A percentile compares a stretch with the other conserved stretches of the same genome.
Conservation (phyloP, 148 eudicot genomes). For the Polygonum aviculare region DNA sequence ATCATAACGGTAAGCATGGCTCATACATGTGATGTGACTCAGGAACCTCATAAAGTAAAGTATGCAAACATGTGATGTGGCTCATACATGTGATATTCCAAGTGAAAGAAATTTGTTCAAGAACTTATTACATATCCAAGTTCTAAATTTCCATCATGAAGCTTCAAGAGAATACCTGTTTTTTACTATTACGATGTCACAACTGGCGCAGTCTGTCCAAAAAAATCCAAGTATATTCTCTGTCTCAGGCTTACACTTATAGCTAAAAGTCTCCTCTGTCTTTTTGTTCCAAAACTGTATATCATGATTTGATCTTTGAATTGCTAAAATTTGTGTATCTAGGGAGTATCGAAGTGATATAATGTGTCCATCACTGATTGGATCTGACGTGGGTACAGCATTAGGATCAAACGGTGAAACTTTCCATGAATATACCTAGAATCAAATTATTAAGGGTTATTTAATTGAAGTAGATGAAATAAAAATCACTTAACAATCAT, state of each 20-base stretch:
- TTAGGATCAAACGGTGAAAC: constrained; percentile 53
- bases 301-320: constrained; percentile 71
- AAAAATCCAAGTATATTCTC: constrained; percentile 88
- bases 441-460: neutral
- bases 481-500: constrained; percentile 3
- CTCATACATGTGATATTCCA: neutral
- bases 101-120: neutral
- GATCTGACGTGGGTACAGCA: constrained; percentile 44
- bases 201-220: constrained; percentile 88
- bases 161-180: constrained; percentile 45
- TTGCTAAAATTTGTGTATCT: constrained; percentile 63
- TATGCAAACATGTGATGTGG: neutral
- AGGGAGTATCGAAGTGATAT: constrained; percentile 72
- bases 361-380: constrained; percentile 61
- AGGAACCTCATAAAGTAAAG: neutral
- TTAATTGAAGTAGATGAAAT: constrained; percentile 4
- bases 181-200: constrained; percentile 79
- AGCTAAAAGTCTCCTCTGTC: constrained; percentile 47
- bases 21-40: neutral
- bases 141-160: constrained; percentile 3
- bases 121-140: neutral
- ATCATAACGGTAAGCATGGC: neutral
- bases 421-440: constrained; percentile 77
- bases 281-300: constrained; percentile 75
- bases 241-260: constrained; percentile 59